These are phyloP conservation scores for Abrus pulchellus DNA, from an alignment of 306 rosid species.

Conservation along the genomic window DNA sequence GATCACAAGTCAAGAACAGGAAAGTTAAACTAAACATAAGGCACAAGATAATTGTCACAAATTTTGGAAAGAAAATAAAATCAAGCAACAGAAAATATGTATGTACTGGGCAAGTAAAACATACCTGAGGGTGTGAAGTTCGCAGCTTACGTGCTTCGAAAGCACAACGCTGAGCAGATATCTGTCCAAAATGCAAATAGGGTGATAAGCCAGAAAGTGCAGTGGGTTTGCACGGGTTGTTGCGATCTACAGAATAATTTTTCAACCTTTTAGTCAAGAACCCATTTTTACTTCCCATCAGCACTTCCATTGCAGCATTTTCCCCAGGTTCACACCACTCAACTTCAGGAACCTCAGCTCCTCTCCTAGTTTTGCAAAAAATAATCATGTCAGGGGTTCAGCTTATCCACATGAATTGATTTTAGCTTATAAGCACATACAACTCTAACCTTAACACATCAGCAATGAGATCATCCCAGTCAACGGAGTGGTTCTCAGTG, in stretches of 20 bases:
- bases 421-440: not conserved
- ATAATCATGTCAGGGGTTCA: slow-evolving; percentile 31
- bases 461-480: slow-evolving; percentile 77
- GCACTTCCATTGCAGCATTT: slow-evolving; percentile 78
- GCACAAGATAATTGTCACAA: slow-evolving; percentile 22
- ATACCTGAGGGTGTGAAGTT: slow-evolving; percentile 70
- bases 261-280: slow-evolving; percentile 89
- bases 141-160: slow-evolving; percentile 75
- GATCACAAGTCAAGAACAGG: slow-evolving; percentile 44
- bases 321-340: slow-evolving; percentile 94
- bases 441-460: slow-evolving; percentile 80
- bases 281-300: slow-evolving; percentile 84
- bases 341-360: slow-evolving; percentile 91
- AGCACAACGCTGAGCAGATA: slow-evolving; percentile 94
- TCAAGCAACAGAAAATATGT: not conserved
- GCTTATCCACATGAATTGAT: slow-evolving; percentile 7
- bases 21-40: slow-evolving; percentile 5
- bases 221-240: slow-evolving; percentile 76
- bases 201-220: slow-evolving; percentile 93
- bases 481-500: slow-evolving; percentile 43
- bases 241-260: slow-evolving; percentile 71
- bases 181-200: slow-evolving; percentile 92
- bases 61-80: slow-evolving; percentile 24
- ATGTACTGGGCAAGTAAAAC: slow-evolving; percentile 37
- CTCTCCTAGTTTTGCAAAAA: slow-evolving; percentile 59